Conservation (phyloP, 2,329 filamentous ascomycete genomes). For the Phaeosphaeria sp. region DNA sequence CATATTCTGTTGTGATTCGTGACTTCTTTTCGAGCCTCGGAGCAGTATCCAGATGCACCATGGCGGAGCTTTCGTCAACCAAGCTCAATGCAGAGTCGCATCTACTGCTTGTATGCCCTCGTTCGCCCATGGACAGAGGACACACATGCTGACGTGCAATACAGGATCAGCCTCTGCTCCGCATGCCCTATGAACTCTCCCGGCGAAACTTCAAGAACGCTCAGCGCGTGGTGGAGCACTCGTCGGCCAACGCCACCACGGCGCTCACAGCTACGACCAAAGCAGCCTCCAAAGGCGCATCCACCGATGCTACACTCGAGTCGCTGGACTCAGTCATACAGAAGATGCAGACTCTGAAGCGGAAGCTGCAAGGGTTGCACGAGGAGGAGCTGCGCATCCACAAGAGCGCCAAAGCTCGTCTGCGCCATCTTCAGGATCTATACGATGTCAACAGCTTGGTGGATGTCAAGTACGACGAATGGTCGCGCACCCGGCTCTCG, state of each 20-base stretch:
- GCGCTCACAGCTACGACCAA: constrained; percentile 63
- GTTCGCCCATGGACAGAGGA: background rate
- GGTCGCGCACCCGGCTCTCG: constrained; percentile 83
- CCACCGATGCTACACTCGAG: constrained; percentile 63
- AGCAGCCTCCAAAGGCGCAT: constrained; percentile 64
- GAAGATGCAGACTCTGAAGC: constrained; percentile 84
- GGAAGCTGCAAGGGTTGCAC: constrained; percentile 79
- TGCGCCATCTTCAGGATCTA: constrained; percentile 81
- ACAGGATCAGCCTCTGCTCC: constrained; percentile 92
- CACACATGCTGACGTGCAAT: constrained; percentile 1
- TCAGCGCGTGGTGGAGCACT: constrained; percentile 77
- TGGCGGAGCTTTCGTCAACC: constrained; percentile 61
- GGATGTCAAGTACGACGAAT: constrained; percentile 92
- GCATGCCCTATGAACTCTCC: constrained; percentile 89
- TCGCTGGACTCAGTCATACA: constrained; percentile 84
- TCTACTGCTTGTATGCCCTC: constrained; percentile 69
- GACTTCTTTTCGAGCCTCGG: background rate
- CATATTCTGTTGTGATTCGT: background rate
- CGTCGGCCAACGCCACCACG: constrained; percentile 68
- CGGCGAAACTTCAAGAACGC: constrained; percentile 92
- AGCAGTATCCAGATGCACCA: constrained; percentile 21
- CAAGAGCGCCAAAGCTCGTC: constrained; percentile 75
- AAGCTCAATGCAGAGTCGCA: constrained; percentile 78
- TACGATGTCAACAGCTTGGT: constrained; percentile 81
- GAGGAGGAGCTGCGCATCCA: constrained; percentile 82